Percentiles rank a stretch among this genome's conserved stretches.
phyloP scores from a whole-genome alignment of 164 flowering plant species.

The Stephania yunnanensis region DNA sequence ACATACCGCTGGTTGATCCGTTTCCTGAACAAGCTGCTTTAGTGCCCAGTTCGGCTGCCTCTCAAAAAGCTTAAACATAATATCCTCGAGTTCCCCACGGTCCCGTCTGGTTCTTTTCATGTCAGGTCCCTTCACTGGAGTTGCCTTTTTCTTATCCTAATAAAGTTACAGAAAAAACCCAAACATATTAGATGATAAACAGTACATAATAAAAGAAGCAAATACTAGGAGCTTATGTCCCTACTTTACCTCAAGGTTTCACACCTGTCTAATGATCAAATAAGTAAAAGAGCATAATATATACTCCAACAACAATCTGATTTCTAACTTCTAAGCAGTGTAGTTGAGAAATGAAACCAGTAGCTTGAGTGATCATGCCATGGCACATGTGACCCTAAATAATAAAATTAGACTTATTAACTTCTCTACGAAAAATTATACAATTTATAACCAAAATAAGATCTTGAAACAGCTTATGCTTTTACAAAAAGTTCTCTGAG shows the following conservation, averaged over 20 bases:
- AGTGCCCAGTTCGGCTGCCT: conserved; percentile 81
- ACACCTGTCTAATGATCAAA: background rate
- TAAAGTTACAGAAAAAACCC: conserved; percentile 11
- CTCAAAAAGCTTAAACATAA: conserved; percentile 89
- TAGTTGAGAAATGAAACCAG: too few relatives aligned
- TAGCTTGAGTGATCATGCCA: too few relatives aligned
- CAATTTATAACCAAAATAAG: too few relatives aligned
- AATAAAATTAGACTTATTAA: too few relatives aligned
- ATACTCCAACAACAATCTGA: background rate
- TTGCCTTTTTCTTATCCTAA: conserved; percentile 69
- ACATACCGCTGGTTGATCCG: conserved; percentile 88
- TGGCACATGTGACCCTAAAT: too few relatives aligned
- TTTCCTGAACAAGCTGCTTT: conserved; percentile 64
- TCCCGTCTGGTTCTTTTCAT: conserved; percentile 80
- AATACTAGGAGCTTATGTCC: background rate
- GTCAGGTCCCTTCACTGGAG: conserved; percentile 49
- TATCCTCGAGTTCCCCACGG: conserved; percentile 76
- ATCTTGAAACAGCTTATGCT: background rate
- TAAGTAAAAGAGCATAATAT: background rate
- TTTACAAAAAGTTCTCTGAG: background rate
- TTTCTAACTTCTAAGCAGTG: background rate
- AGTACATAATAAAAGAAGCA: background rate
- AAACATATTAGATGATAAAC: background rate
- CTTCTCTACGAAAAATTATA: too few relatives aligned
- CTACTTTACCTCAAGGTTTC: background rate